Conservation (phyloP, 1,284 basidiomycete genomes). For the Kalmanozyma brasiliensis region DNA sequence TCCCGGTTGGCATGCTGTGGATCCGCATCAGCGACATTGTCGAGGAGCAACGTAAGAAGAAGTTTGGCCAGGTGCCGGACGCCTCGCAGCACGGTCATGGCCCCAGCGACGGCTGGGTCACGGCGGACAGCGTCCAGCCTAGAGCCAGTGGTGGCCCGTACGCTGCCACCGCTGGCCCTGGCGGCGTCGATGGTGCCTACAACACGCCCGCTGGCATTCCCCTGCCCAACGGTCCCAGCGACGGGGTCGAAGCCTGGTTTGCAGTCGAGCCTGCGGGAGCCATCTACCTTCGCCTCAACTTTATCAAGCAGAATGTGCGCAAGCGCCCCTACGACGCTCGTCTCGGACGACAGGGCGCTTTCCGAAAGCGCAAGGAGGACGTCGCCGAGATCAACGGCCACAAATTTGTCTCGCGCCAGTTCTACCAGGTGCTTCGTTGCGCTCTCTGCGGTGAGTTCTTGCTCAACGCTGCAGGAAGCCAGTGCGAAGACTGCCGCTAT, state of each 20-base stretch:
- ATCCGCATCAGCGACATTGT: constrained; percentile 93
- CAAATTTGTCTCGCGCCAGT: constrained; percentile 95
- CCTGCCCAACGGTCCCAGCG: constrained; percentile 67
- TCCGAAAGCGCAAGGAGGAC: constrained; percentile 97
- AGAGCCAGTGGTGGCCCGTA: constrained; percentile 27
- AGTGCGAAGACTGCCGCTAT: constrained; percentile 99
- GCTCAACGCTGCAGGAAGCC: constrained; percentile 95
- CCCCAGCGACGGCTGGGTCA: constrained; percentile 65
- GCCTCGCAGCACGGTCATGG: constrained; percentile 49
- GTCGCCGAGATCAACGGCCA: constrained; percentile 99
- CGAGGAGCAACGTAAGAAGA: constrained; percentile 91
- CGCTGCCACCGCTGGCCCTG: constrained; percentile 16
- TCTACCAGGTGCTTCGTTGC: constrained; percentile 95
- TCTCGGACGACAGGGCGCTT: constrained; percentile 95
- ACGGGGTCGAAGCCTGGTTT: constrained; percentile 97
- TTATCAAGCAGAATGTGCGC: constrained; percentile 73
- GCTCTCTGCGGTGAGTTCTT: constrained; percentile 98
- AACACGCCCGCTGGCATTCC: constrained; percentile 53
- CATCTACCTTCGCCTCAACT: constrained; percentile 70
- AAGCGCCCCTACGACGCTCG: constrained; percentile 88
- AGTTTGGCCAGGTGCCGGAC: constrained; percentile 75
- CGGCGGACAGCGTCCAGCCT: constrained; percentile 61
- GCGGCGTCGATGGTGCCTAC: constrained; percentile 40
- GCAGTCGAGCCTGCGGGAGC: constrained; percentile 98
- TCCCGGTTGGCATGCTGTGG: constrained; percentile 96